Evolutionary conservation across 23 red algal genomes (phyloP), one percentile per base, ranked within the genome.

Genomic region (Pyropia haitanensis): DNA sequence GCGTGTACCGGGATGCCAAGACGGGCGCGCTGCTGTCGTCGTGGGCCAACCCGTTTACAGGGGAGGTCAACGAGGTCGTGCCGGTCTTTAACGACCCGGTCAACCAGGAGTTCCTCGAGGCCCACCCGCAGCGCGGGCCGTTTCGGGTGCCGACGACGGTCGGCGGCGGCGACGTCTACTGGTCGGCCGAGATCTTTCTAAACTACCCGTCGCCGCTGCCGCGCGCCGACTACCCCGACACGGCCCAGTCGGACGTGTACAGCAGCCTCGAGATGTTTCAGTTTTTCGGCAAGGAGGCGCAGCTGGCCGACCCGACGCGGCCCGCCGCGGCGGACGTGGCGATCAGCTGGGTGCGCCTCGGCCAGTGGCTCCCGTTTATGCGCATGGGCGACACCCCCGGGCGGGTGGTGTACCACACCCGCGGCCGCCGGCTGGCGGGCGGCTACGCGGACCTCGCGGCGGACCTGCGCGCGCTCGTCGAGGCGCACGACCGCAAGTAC

Each of bases 291-390:
- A 79, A 78, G 50, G 69, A 49, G 49, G 76, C 66, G 18, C 61
- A 96, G 60, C 33, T 96, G 51, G 34, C n/a, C 1, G 65, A 82
- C 46, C 18, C 49, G 29, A 71, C 82, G 32, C 33, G 60, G n/a
- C 81, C 78, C 19, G 77, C 71, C 24, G 82, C 84, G 23, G 50
- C 54, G 34, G 65, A 70, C 52, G 83, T 70, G 15, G 44, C 71
- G 12, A 81, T 88, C 31, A 76, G 67, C 22, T 96, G 91, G 91
- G 72, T 85, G n/a, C 83, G 91, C 53, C 68, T 96, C 26, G 70
- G 83, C 18, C 91, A 88, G 65, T 96, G 91, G 91, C 76, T 96
- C 14, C 91, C 91, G 27, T 96, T 76, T 76, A 96, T 96, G 91
- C 46, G 79, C 21, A 96, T 96, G 91, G 83, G 83, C 48, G 67